phyloP scores from a whole-genome alignment of 495 filamentous ascomycete genomes.

The Talaromyces proteolyticus region DNA sequence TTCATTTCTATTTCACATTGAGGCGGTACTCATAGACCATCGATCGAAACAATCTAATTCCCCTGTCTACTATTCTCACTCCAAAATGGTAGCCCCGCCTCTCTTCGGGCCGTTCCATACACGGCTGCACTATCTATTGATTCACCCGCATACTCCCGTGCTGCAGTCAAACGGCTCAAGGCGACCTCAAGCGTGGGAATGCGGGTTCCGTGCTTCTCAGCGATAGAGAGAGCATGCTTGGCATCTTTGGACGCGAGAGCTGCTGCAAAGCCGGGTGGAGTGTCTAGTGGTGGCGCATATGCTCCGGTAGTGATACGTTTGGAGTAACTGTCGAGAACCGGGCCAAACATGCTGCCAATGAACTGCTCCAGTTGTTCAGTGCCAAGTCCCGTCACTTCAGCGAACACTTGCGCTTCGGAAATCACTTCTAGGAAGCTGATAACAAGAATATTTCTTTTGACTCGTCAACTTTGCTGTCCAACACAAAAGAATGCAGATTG shows the following conservation, averaged over 20 bases:
- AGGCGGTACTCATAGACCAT: no score
- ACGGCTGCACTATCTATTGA: constrained; percentile 10
- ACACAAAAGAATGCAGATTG: not conserved
- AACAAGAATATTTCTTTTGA: not conserved
- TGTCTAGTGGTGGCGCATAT: constrained; percentile 13
- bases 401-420: not conserved
- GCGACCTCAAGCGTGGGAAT: constrained; percentile 9
- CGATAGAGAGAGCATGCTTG: constrained; percentile 10
- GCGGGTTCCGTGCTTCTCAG: constrained; percentile 6
- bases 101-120: constrained; percentile 8
- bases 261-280: constrained; percentile 12
- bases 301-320: constrained; percentile 13
- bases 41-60: no score
- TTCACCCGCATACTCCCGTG: constrained; percentile 10
- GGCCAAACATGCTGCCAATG: constrained; percentile 16
- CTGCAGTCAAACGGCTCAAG: constrained; percentile 4
- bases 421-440: not conserved
- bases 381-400: not conserved
- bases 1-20: no score
- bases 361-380: not conserved
- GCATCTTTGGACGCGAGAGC: constrained; percentile 13
- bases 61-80: not conserved
- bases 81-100: constrained; percentile 5
- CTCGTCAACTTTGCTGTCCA: not conserved
- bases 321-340: constrained; percentile 18